These are phyloP conservation scores for Phanerochaete sordida DNA, from an alignment of 768 basidiomycete genomes.

Conservation along the genomic window DNA sequence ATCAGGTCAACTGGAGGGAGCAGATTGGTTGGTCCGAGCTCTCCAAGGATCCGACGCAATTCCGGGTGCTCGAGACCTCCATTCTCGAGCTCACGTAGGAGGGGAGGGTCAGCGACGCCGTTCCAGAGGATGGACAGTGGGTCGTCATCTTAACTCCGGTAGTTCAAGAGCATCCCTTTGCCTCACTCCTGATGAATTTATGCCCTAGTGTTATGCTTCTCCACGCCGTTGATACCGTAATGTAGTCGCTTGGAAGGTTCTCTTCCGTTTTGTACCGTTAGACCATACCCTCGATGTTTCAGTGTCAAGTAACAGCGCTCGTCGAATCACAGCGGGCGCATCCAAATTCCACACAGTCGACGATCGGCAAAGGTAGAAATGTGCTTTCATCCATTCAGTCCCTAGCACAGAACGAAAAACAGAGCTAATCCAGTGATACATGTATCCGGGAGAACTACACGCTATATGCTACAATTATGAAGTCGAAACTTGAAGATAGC, in stretches of 20 bases:
- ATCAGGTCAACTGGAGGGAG: conserved; percentile 76
- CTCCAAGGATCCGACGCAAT: conserved; percentile 68
- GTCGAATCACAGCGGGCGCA: too few relatives aligned
- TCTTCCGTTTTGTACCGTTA: not conserved
- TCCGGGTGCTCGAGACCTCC: conserved; percentile 78
- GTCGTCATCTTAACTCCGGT: not conserved
- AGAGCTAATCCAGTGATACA: not conserved
- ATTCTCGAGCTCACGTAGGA: conserved; percentile 58
- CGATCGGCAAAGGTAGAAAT: not conserved
- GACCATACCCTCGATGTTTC: not conserved
- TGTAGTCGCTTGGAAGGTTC: not conserved
- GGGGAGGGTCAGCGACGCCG: not conserved
- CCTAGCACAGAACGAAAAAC: not conserved
- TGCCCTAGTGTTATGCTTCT: conserved; percentile 8
- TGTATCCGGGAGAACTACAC: not conserved
- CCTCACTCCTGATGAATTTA: conserved; percentile 4
- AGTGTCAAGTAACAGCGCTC: not conserved
- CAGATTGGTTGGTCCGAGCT: conserved; percentile 78
- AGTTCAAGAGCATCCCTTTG: not conserved
- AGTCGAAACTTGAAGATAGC: not conserved
- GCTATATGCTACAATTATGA: conserved; percentile 2
- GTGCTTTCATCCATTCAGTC: not conserved
- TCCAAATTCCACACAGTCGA: too few relatives aligned
- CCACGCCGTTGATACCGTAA: not conserved
- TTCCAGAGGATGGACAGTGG: not conserved